phyloP scores from a whole-genome alignment of 345 rosid species.

The Diplotaxis tenuifolia region DNA sequence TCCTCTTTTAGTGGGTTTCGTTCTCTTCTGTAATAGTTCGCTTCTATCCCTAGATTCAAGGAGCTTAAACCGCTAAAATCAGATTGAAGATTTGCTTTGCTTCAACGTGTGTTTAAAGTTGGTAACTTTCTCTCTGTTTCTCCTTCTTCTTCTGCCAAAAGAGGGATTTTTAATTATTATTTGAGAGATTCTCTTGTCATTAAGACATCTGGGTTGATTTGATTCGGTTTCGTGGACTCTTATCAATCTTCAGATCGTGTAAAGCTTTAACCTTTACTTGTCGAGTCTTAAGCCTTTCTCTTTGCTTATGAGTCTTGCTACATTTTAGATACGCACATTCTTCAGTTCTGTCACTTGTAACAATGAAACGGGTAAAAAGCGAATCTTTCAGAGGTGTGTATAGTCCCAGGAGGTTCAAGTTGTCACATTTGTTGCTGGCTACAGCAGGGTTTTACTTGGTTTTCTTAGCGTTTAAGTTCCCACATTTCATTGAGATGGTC shows the following conservation, averaged over 20 bases:
- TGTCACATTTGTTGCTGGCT: slow-evolving; percentile 71
- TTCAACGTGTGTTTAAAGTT: background rate
- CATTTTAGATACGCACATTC: slow-evolving; percentile 25
- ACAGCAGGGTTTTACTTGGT: slow-evolving; percentile 67
- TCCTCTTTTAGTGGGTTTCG: background rate
- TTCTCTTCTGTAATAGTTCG: background rate
- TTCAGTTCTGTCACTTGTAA: slow-evolving; percentile 14
- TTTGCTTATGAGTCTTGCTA: slow-evolving; percentile 16
- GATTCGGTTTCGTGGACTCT: slow-evolving; percentile 1
- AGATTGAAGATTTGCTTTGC: slow-evolving; percentile 10
- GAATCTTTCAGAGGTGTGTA: slow-evolving; percentile 45
- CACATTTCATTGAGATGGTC: slow-evolving; percentile 73
- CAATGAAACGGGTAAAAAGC: slow-evolving; percentile 77
- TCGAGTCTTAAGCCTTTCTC: background rate
- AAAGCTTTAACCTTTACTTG: slow-evolving; percentile 19
- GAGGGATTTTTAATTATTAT: background rate
- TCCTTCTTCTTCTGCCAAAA: slow-evolving; percentile 2
- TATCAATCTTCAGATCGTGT: slow-evolving; percentile 21
- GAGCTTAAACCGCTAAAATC: slow-evolving; percentile 22
- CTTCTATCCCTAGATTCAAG: slow-evolving; percentile 16
- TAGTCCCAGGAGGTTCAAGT: slow-evolving; percentile 62
- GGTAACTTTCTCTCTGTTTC: background rate
- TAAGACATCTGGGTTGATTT: slow-evolving; percentile 27
- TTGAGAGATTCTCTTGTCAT: background rate
- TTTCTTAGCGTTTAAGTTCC: slow-evolving; percentile 77